Conservation (phyloP, 1,284 basidiomycete species). For the Pseudozyma sp. region DNA sequence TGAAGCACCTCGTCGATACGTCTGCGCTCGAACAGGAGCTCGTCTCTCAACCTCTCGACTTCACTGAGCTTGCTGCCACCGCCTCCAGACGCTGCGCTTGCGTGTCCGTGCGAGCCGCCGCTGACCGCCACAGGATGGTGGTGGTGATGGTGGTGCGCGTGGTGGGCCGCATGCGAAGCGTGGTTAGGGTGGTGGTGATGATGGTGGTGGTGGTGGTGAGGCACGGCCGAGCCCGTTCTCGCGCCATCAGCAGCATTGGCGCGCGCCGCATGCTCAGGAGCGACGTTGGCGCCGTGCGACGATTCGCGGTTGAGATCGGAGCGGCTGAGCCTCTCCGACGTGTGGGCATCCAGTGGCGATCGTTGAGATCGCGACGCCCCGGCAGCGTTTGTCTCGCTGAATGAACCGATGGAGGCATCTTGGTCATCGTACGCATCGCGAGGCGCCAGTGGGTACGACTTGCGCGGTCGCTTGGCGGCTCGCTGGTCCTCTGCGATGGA, state of each 20-base stretch:
- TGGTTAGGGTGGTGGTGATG: slow-evolving; percentile 47
- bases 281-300: slow-evolving; percentile 1
- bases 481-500: slow-evolving; percentile 22
- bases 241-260: slow-evolving; percentile 6
- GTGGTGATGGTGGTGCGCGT: slow-evolving; percentile 46
- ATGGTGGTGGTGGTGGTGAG: slow-evolving; percentile 55
- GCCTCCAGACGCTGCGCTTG: background rate
- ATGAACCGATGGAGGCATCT: slow-evolving; percentile 8
- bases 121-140: slow-evolving; percentile 35
- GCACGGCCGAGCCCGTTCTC: slow-evolving; percentile 17
- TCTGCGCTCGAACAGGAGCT: slow-evolving; percentile 56
- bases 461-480: slow-evolving; percentile 39
- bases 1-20: slow-evolving; percentile 57
- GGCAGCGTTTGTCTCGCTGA: slow-evolving; percentile 1
- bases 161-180: slow-evolving; percentile 29
- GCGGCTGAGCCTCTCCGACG: slow-evolving; percentile 11
- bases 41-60: slow-evolving; percentile 57
- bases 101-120: slow-evolving; percentile 24
- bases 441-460: slow-evolving; percentile 30
- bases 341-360: slow-evolving; percentile 19
- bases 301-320: slow-evolving; percentile 15
- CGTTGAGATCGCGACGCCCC: slow-evolving; percentile 14
- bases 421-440: slow-evolving; percentile 29
- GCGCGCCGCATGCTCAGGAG: slow-evolving; percentile 36
- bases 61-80: slow-evolving; percentile 41